Base-by-base conservation (phyloP, 2,329 filamentous ascomycete genomes). In the Aspergillus amoenus region DNA sequence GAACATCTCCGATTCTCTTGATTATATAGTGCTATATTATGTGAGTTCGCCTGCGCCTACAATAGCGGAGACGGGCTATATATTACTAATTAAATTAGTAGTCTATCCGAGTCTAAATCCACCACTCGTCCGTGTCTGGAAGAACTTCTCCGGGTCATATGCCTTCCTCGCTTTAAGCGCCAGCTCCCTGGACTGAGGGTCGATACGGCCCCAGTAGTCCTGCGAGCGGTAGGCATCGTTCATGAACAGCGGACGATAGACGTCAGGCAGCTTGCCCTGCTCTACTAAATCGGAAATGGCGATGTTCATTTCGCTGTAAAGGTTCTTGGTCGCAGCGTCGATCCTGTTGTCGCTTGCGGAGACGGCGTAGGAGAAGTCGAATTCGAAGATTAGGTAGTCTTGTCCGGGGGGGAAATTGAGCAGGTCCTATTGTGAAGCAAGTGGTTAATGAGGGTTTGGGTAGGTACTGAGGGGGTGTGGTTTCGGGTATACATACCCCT, bases 201-300 rank as follows among this genome's bases (percentile, higher is more conserved):
- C 60, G 44, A 78, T 68, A 6, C 74, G 70, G 6, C 70, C 71
- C 70, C 73, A 79, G 63, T 76, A 80, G 52, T 79, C 75, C 67
- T 81, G 76, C 32, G 70, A 64, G 54, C 68, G 73, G 63, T 79
- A 75, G 9, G 70, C 71, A 46, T 80, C 78, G 54, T 79, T 80
- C 73, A 79, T 78, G 62, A 81, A 81, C 5, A 80, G 63, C 7
- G 78, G 78, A 13, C 74, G 64, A 56, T 79, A 76, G 5, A 71
- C 73, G 27, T 76, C 69, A 0, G 76, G 72, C 17, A 78, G 64
- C 4, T 68, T 64, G 11, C 72, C 74, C 9, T 69, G 55, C 6
- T 70, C 57, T 40, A 73, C 70, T 52, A 69, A 75, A 32, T 68
- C 64, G 17, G 70, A 64, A 7, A 77, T 67, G 2, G 71, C 54